Base-by-base conservation (phyloP, 2,329 filamentous ascomycete species). In the Lachnellula cervina region DNA sequence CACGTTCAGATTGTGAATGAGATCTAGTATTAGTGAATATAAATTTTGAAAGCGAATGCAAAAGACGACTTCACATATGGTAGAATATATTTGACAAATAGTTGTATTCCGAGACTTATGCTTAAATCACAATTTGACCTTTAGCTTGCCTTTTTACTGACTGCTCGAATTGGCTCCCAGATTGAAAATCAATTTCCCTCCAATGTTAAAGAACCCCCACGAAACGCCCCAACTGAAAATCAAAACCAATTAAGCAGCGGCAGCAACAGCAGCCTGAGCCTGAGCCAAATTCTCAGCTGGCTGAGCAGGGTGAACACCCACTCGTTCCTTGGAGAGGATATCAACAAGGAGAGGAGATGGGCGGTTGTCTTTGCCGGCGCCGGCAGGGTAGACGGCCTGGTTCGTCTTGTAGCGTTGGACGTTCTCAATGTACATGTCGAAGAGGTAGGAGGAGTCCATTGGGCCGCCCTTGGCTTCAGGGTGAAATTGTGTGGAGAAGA, bases 401-500 rank as follows among this genome's bases (percentile, higher is more conserved):
- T 80, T 86, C 67, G 87, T 82, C 86, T 96, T 97, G 83, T 93
- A 96, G 70, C 88, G 83, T 72, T 85, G 81, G 37, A 97, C 91
- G 68, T 88, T 93, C 72, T 96, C 85, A 46, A 97, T 78, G 77
- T 97, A 99, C 78, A 90, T 90, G 75, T 99, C 94, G 69, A 99
- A 99, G 58, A 99, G 81, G 76, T 96, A 97, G 2, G 90, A 86
- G 62, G 90, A 95, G 78, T 99, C 94, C 76, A 96, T 88, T 53
- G 94, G 94, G 53, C 94, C 94, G 59, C 94, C 94, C 80, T 96
- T 96, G 65, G 94, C 94, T 77, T 99, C 94, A 16, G 94, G 94
- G 72, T 99, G 94, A 85, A 99, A 99, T 75, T 99, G 94, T 23
- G 92, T 96, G 62, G 89, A 93, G 82, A 99, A 97, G 72, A 99